These are phyloP conservation scores for Botrytis elliptica DNA, from an alignment of 2,329 filamentous ascomycete species.

Conservation along the genomic window DNA sequence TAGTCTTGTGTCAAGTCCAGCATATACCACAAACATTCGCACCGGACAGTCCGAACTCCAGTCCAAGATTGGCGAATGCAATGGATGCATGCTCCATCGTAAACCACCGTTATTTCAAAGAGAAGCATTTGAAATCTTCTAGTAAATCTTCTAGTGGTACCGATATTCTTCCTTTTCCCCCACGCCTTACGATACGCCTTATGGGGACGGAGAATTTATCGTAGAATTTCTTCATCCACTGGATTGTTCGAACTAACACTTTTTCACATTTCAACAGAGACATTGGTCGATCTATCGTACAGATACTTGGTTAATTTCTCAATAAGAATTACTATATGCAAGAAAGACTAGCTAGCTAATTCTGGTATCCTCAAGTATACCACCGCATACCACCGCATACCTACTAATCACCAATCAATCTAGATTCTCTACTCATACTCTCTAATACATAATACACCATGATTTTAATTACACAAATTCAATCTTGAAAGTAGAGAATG, in stretches of 20 bases:
- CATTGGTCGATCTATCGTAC: not conserved
- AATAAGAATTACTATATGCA: not conserved
- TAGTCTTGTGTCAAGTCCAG: not conserved
- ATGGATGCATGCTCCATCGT: not conserved
- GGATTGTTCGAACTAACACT: not conserved
- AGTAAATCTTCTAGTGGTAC: not conserved
- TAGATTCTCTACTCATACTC: not conserved
- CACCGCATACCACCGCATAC: not conserved
- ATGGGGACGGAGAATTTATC: not conserved
- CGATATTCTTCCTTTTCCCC: not conserved
- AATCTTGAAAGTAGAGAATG: not conserved
- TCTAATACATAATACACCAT: not conserved
- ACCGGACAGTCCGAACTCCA: not conserved
- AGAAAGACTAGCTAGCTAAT: not conserved
- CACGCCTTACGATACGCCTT: not conserved
- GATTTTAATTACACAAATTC: not conserved
- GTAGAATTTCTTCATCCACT: not conserved
- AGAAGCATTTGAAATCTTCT: not conserved
- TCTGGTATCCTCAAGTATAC: not conserved
- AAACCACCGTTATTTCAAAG: not conserved
- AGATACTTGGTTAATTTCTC: not conserved
- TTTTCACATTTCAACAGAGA: not conserved
- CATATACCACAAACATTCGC: not conserved
- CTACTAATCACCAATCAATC: not conserved
- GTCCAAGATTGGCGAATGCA: not conserved